Evolutionary conservation across 2,329 filamentous ascomycete genomes (phyloP).

Genomic region (Amesomyces nigricolor): DNA sequence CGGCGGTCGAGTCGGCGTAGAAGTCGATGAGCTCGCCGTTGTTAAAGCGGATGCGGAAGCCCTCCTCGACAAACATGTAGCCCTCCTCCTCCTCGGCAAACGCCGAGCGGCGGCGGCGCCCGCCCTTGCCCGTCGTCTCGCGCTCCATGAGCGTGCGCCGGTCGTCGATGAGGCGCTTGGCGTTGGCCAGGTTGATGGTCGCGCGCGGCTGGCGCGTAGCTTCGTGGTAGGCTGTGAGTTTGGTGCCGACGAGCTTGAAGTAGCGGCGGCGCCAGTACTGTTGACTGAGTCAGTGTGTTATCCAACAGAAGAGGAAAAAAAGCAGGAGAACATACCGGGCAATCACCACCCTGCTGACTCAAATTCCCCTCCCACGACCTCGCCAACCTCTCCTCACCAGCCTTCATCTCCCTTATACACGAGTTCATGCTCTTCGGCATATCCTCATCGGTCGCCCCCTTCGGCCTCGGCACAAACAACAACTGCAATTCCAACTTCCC

Average conservation of each 20-base stretch:
- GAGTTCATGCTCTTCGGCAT: conserved; percentile 99
- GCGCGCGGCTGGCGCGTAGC: conserved; percentile 90
- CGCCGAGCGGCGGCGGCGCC: conserved; percentile 81
- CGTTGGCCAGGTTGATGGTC: conserved; percentile 93
- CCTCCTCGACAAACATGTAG: conserved; percentile 99
- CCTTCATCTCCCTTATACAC: conserved; percentile 86
- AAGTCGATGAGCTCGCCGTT: conserved; percentile 99
- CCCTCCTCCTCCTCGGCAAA: conserved; percentile 98
- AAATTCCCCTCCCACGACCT: conserved; percentile 82
- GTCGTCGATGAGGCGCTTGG: conserved; percentile 89
- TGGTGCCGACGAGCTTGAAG: conserved; percentile 87
- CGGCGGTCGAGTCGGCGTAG: conserved; percentile 80
- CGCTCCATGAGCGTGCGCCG: conserved; percentile 76
- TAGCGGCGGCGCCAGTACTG: conserved; percentile 97
- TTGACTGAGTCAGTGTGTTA: neutral
- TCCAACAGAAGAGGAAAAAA: conserved; percentile 16
- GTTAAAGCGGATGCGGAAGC: conserved; percentile 96
- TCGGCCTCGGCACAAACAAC: conserved; percentile 88
- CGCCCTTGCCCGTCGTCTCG: conserved; percentile 69
- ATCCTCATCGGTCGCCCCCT: conserved; percentile 79
- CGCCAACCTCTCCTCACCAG: conserved; percentile 73
- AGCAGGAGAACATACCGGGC: conserved; percentile 62
- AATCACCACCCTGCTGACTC: conserved; percentile 96
- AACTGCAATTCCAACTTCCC: conserved; percentile 92
- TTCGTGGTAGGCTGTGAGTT: conserved; percentile 94